Percentiles rank a stretch among this genome's conserved stretches.
Conservation (phyloP, 2,329 filamentous ascomycete species). For the Colletotrichum costaricense region DNA sequence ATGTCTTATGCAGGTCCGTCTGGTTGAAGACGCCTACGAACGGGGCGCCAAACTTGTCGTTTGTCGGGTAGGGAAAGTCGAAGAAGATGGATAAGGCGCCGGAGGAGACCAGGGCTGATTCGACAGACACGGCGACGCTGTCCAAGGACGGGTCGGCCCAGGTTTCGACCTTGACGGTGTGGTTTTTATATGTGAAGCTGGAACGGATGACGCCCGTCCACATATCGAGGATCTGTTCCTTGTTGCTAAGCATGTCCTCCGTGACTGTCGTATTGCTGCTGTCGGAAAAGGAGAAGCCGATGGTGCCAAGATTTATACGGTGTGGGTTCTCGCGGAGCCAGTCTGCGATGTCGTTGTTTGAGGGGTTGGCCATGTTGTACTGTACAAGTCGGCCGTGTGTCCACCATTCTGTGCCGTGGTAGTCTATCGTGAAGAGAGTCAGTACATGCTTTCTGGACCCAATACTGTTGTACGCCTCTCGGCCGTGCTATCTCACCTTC, state of each 20-base stretch:
- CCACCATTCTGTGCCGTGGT: constrained; percentile 55
- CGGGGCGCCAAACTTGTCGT: constrained; percentile 65
- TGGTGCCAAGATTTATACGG: constrained; percentile 59
- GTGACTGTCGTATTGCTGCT: constrained; percentile 39
- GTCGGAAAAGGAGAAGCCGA: constrained; percentile 58
- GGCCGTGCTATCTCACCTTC: constrained; percentile 6
- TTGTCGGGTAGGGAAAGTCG: constrained; percentile 62
- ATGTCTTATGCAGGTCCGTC: constrained; percentile 56
- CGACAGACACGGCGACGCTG: constrained; percentile 55
- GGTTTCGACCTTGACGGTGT: constrained; percentile 54
- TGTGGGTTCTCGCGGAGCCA: constrained; percentile 62
- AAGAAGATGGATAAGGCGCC: constrained; percentile 59
- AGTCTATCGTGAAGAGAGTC: constrained; percentile 41
- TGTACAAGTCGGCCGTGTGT: constrained; percentile 54
- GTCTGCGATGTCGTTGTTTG: constrained; percentile 52
- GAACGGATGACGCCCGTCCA: constrained; percentile 59
- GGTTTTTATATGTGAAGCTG: constrained; percentile 54
- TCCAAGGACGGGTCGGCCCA: constrained; percentile 58
- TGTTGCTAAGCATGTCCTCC: constrained; percentile 52
- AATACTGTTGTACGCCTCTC: not conserved
- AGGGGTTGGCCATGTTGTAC: constrained; percentile 55
- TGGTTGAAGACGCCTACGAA: constrained; percentile 64
- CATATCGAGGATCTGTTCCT: constrained; percentile 58
- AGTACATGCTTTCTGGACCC: not conserved
- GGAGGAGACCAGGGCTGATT: constrained; percentile 51